Evolutionary conservation across 768 basidiomycete species (phyloP), one percentile per base, ranked within the genome.

Genomic region (Lactarius quietus): DNA sequence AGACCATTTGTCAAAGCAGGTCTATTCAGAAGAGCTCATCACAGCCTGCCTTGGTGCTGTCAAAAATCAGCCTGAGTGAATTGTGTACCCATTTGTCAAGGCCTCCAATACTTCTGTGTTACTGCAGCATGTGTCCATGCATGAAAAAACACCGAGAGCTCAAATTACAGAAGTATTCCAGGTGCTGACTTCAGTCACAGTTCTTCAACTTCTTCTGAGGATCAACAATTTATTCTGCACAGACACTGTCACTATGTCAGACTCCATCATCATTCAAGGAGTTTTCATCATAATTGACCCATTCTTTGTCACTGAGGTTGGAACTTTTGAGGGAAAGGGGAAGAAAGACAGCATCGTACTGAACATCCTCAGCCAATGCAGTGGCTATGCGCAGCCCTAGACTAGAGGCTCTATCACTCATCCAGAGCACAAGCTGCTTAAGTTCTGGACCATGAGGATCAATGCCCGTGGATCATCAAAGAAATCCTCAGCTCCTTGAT

Each of bases 381-480:
- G 88, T 87, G 55, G 89, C 92, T 0, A 89, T 95, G 85, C 84
- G 93, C 67, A 87, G 85, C 1, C 76, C 98, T 63, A 81, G 93
- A 61, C 77, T 95, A 64, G 90, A 94, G 72, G 90, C 92, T 1
- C 76, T 98, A 57, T 85, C 87, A 4, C 81, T 97, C 64, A 88
- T 98, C 62, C 84, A 95, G 63, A 91, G 86, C 70, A 93, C 97
- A 72, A 78, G 90, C 31, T 15, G 17, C 31, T 45, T 57, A 29
- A 23, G 43, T 62, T 61, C 29, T 6, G 66, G 90, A 89, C 68
- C 88, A 98, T 72, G 87, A 92, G 69, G 89, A 89, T 51, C 97
- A 99, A 74, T 80, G 97, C 10, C 86, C 89, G 1, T 97, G 95
- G 95, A 96, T 98, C 68, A 89, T 98, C n/a, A 95, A 98, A 73